Evolutionary conservation across 176 grass and related monocot genomes (phyloP).

Genomic region (Oropetium thomaeum): DNA sequence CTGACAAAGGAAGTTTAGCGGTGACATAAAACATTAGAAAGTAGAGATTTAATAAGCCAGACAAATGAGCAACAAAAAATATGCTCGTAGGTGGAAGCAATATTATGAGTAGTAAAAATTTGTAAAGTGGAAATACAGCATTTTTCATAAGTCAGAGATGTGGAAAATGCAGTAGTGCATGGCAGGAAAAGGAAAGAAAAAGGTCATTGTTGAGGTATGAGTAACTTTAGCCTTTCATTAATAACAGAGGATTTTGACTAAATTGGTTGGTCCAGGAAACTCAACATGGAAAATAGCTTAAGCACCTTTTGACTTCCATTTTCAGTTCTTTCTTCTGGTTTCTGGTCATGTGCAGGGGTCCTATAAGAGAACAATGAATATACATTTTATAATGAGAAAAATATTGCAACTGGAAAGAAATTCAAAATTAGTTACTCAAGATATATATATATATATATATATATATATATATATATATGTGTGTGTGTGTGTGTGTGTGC

Average conservation of each 20-base stretch:
- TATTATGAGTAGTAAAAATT: neutral
- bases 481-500: no score
- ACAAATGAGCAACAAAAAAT: constrained; percentile 25
- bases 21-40: constrained; percentile 26
- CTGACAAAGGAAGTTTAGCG: constrained; percentile 31
- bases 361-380: constrained; percentile 33
- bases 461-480: no score
- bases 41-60: constrained; percentile 10
- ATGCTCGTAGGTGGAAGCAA: neutral
- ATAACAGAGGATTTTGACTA: neutral
- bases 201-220: neutral
- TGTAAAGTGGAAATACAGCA: neutral
- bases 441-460: no score
- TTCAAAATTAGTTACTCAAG: neutral
- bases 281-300: neutral
- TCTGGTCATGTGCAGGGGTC: constrained; percentile 21
- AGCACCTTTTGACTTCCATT: constrained; percentile 51
- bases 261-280: neutral
- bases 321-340: constrained; percentile 38
- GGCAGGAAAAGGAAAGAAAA: neutral
- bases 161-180: neutral
- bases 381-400: constrained; percentile 17
- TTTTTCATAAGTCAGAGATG: neutral
- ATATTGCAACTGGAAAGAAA: constrained; percentile 2
- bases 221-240: neutral